A percentile compares a stretch with the other conserved stretches of the same genome.
Evolutionary conservation across 768 basidiomycete species (phyloP).

Genomic region (Scleroderma bovista): DNA sequence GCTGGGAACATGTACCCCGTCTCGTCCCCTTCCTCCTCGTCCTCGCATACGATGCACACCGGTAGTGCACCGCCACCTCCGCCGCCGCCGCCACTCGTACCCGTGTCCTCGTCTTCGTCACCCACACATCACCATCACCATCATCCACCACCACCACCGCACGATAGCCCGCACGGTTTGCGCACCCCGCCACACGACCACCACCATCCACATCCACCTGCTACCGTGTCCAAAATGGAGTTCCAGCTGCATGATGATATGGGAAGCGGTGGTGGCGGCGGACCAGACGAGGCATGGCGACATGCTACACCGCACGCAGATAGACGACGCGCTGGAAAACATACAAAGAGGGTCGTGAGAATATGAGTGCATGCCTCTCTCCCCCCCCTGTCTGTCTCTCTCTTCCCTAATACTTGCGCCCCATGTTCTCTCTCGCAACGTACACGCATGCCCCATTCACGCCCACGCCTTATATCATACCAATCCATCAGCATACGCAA

Average conservation of each 20-base stretch:
- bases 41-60: no score
- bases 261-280: neutral
- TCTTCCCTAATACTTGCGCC: no score
- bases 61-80: neutral
- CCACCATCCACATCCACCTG: slow-evolving; percentile 29
- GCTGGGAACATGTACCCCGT: neutral
- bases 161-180: slow-evolving; percentile 24
- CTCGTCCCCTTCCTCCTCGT: neutral
- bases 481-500: no score
- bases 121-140: slow-evolving; percentile 18
- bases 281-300: slow-evolving; percentile 62
- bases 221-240: slow-evolving; percentile 22
- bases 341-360: slow-evolving; percentile 65
- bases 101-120: no score
- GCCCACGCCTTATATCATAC: no score
- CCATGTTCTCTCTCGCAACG: no score
- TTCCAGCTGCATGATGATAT: slow-evolving; percentile 39
- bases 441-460: no score
- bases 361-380: slow-evolving; percentile 3
- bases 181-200: slow-evolving; percentile 44
- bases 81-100: slow-evolving; percentile 22
- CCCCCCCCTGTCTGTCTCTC: neutral
- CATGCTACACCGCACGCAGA: slow-evolving; percentile 69
- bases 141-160: slow-evolving; percentile 25
- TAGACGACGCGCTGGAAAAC: slow-evolving; percentile 73